Conservation (phyloP, 371 early-diverging fungal genomes). For the Apophysomyces elegans region DNA sequence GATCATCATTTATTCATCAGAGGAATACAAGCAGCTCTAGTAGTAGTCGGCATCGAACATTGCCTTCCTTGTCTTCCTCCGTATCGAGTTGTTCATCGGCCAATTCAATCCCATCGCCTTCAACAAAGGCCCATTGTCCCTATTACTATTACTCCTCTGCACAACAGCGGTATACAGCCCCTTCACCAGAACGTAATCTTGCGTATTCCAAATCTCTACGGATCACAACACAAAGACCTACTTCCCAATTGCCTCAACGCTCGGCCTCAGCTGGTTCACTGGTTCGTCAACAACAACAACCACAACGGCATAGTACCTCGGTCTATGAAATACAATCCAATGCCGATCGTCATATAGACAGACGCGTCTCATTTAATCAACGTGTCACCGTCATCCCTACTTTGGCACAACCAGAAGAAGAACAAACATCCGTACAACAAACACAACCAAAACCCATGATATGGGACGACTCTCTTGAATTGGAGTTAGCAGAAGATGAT, state of each 20-base stretch:
- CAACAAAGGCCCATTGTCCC: constrained; percentile 15
- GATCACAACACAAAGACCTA: constrained; percentile 5
- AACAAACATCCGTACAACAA: not conserved
- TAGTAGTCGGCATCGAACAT: constrained; percentile 7
- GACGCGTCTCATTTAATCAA: constrained; percentile 19
- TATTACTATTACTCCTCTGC: constrained; percentile 1
- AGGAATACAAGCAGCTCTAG: constrained; percentile 1
- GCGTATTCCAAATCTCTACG: not conserved
- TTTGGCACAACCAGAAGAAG: constrained; percentile 8
- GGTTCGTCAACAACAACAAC: constrained; percentile 24
- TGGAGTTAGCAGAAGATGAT: constrained; percentile 7
- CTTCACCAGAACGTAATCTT: constrained; percentile 9
- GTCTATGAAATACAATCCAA: not conserved
- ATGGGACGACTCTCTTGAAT: constrained; percentile 3
- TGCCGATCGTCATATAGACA: not conserved
- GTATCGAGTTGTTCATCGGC: constrained; percentile 24
- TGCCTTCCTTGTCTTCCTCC: constrained; percentile 27
- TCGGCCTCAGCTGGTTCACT: constrained; percentile 25
- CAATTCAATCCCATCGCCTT: constrained; percentile 14
- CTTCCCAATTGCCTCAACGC: constrained; percentile 18
- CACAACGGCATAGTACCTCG: constrained; percentile 14
- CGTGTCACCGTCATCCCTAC: constrained; percentile 13
- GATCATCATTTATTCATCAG: not conserved
- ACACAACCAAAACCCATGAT: not conserved
- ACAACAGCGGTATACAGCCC: constrained; percentile 3